A percentile compares a stretch with the other conserved stretches of the same genome.
Evolutionary conservation across 768 basidiomycete genomes (phyloP).

Genomic region (Calocybe cyanea): DNA sequence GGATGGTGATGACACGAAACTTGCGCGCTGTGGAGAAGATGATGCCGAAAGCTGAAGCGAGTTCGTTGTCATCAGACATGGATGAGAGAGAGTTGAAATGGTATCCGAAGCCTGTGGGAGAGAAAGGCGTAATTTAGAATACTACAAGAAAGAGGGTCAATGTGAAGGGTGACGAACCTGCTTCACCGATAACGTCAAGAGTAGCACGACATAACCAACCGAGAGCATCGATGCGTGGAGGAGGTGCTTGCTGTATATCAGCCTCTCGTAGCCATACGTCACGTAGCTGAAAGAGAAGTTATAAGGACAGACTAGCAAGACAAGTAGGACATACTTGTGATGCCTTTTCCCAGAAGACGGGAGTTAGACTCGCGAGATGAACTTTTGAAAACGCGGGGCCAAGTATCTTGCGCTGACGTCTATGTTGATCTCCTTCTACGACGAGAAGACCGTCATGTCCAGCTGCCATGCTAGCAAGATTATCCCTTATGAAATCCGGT

Average conservation of each 20-base stretch:
- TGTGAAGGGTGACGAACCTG: conserved; percentile 47
- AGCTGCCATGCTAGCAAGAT: conserved; percentile 46
- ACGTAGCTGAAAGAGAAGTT: conserved; percentile 38
- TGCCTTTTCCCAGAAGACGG: conserved; percentile 60
- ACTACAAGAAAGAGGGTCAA: not conserved
- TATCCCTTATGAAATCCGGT: conserved; percentile 52
- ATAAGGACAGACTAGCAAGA: not conserved
- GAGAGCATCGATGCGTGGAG: conserved; percentile 45
- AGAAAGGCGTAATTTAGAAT: not conserved
- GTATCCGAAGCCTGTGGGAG: conserved; percentile 52
- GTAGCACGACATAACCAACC: conserved; percentile 55
- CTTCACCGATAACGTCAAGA: conserved; percentile 64
- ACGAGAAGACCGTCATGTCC: conserved; percentile 48
- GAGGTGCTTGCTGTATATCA: conserved; percentile 15
- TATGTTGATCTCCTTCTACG: conserved; percentile 54
- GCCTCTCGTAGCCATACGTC: conserved; percentile 37
- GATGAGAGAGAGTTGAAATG: conserved; percentile 47
- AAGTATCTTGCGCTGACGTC: conserved; percentile 48
- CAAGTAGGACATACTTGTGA: conserved; percentile 36
- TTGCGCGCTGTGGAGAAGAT: conserved; percentile 52
- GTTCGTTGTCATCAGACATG: conserved; percentile 40
- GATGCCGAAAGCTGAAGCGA: conserved; percentile 50
- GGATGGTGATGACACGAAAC: conserved; percentile 48
- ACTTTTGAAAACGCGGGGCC: conserved; percentile 30
- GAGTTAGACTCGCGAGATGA: conserved; percentile 46